Evolutionary conservation across 495 filamentous ascomycete genomes (phyloP).

Genomic region (Usnea hakonensis): DNA sequence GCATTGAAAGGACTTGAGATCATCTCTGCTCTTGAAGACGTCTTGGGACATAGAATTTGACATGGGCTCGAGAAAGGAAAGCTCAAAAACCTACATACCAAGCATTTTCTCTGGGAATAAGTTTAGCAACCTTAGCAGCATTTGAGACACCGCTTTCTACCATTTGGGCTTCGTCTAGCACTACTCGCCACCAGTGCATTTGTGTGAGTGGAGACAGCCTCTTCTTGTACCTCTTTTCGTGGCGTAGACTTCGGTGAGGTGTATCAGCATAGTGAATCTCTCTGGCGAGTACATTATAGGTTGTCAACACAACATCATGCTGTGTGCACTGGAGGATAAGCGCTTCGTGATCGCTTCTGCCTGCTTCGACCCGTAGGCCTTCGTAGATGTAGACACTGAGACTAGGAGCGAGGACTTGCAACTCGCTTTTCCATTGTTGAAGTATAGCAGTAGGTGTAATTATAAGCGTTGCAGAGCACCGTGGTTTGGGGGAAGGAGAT

Average conservation of each 20-base stretch:
- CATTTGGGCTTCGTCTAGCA: constrained; percentile 94
- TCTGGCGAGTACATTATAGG: constrained; percentile 65
- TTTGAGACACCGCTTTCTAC: constrained; percentile 79
- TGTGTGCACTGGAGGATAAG: constrained; percentile 43
- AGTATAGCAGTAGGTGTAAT: constrained; percentile 75
- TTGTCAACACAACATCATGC: constrained; percentile 78
- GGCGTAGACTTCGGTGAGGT: constrained; percentile 58
- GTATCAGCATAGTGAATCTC: constrained; percentile 71
- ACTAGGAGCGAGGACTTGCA: constrained; percentile 57
- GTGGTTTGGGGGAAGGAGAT: constrained; percentile 27
- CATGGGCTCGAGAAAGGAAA: not conserved
- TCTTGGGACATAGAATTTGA: not conserved
- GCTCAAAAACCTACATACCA: constrained; percentile 36
- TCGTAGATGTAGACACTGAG: constrained; percentile 48
- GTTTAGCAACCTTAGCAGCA: constrained; percentile 68
- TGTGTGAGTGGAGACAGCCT: constrained; percentile 67
- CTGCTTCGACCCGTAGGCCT: constrained; percentile 38
- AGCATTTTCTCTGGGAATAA: constrained; percentile 75
- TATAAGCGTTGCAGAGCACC: constrained; percentile 68
- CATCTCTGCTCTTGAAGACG: not conserved
- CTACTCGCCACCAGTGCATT: constrained; percentile 86
- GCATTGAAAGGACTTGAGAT: not conserved
- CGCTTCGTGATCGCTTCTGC: constrained; percentile 33
- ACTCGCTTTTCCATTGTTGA: constrained; percentile 80
- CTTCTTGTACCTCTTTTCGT: constrained; percentile 57